A percentile compares a stretch with the other conserved stretches of the same genome.
These are phyloP conservation scores for Phylloporus sp. DNA, from an alignment of 1,284 basidiomycete species.

Conservation along the genomic window DNA sequence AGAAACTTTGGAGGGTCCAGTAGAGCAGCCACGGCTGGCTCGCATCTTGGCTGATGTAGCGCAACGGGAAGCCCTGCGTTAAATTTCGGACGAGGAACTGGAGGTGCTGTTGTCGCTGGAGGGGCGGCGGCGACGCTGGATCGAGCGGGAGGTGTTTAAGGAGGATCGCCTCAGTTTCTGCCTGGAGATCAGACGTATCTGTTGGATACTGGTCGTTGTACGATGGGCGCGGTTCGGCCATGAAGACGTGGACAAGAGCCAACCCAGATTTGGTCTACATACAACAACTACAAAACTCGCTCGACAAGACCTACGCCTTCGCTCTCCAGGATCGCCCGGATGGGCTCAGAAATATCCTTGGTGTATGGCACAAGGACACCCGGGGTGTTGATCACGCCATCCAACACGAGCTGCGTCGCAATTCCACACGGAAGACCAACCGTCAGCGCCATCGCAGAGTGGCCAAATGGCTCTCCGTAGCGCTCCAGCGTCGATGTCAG, in stretches of 20 bases:
- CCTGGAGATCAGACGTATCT: conserved; percentile 69
- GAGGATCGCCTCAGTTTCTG: conserved; percentile 73
- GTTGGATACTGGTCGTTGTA: conserved; percentile 70
- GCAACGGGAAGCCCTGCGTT: conserved; percentile 76
- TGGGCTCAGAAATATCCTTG: conserved; percentile 86
- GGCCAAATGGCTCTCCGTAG: conserved; percentile 85
- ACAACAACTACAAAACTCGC: conserved; percentile 59
- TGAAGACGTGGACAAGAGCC: conserved; percentile 11
- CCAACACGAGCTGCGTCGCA: conserved; percentile 85
- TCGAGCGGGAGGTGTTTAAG: conserved; percentile 52
- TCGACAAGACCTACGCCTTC: conserved; percentile 89
- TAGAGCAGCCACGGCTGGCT: conserved; percentile 93
- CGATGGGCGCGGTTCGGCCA: conserved; percentile 39
- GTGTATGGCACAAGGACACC: conserved; percentile 92
- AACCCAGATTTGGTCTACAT: background rate
- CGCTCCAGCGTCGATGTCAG: conserved; percentile 92
- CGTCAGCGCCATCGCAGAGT: conserved; percentile 92
- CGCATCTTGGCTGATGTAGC: conserved; percentile 87
- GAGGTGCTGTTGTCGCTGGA: conserved; percentile 70
- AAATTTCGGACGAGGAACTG: conserved; percentile 75
- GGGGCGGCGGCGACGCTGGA: conserved; percentile 38
- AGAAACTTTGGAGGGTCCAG: conserved; percentile 88
- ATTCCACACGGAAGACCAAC: conserved; percentile 96
- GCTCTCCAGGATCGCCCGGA: conserved; percentile 79
- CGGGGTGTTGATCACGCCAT: conserved; percentile 78